Evolutionary conservation across 2,329 filamentous ascomycete species (phyloP).

Genomic region (Shiraia bambusicola): DNA sequence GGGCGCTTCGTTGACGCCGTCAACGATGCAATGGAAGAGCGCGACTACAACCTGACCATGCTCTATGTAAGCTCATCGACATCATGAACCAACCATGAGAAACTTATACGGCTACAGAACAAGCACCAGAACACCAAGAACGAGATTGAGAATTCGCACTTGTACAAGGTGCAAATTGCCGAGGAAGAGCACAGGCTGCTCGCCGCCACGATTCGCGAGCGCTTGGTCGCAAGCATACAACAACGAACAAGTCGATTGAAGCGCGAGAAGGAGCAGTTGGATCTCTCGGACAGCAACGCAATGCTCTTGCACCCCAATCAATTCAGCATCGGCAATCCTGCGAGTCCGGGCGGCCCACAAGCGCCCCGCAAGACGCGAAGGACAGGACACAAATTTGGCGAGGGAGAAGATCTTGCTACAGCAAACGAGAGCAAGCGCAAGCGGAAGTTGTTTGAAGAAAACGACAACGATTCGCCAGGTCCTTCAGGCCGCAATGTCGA

Average conservation of each 20-base stretch:
- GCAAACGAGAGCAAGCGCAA: conserved; percentile 57
- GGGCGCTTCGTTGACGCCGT: conserved; percentile 81
- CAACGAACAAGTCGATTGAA: conserved; percentile 59
- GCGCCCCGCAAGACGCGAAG: conserved; percentile 64
- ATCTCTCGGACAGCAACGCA: conserved; percentile 66
- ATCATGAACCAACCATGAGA: neutral
- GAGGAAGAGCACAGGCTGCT: conserved; percentile 64
- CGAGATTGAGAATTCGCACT: conserved; percentile 58
- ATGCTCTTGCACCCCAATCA: conserved; percentile 66
- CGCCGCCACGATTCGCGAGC: conserved; percentile 61
- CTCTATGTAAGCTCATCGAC: conserved; percentile 65
- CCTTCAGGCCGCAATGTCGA: conserved; percentile 51
- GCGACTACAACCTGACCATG: conserved; percentile 78
- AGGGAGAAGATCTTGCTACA: conserved; percentile 50
- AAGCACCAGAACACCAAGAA: conserved; percentile 58
- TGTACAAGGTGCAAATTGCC: conserved; percentile 62
- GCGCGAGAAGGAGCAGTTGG: conserved; percentile 67
- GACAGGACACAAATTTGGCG: conserved; percentile 58
- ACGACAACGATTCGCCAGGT: conserved; percentile 60
- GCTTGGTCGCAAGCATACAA: conserved; percentile 59
- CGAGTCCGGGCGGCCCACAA: conserved; percentile 61
- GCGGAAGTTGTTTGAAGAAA: conserved; percentile 58
- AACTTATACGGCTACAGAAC: conserved; percentile 47
- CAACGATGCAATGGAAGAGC: conserved; percentile 83
- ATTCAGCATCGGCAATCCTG: conserved; percentile 66